Base-by-base conservation (phyloP, 2,329 filamentous ascomycete species). In the Fusarium torreyae region DNA sequence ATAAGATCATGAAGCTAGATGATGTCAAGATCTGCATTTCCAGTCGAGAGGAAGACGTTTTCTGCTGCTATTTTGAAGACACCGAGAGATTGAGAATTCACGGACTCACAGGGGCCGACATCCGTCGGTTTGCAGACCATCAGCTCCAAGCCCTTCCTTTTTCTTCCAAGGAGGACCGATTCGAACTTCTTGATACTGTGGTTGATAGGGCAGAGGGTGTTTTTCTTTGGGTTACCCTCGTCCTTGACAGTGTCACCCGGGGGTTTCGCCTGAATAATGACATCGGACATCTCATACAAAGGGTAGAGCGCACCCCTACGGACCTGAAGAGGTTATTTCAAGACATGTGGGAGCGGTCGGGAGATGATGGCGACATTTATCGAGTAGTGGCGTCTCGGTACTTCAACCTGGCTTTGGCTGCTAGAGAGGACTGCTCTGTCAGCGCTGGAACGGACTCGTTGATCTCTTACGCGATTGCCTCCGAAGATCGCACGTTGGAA, bases 1-100 rank as follows among this genome's bases (percentile, higher is more conserved):
- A 18, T 5, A 10, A 4, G 1, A 14, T 55, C 1, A 6, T 6
- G 1, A 6, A 39, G 4, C 7, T 31, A 1, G 2, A 5, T 1
- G 6, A 18, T 0, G 11, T 55, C 18, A 55, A 55, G 5, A 9
- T 39, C 1, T 55, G 52, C 11, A 15, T n/a, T 6, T 55, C 52
- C 6, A 55, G 52, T 9, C 22, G 52, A 5, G 52, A 55, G 15
- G 52, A 55, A 6, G 17, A 31, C 3, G 6, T 26, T 1, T 49
- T 55, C 3, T 15, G 2, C 7, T 1, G 1, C n/a, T 31, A 3
- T 6, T 49, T 55, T 2, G 10, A 49, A 0, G 24, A 15, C 3
- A 2, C 15, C 1, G 7, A 18, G 1, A 18, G n/a, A n/a, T 5
- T 49, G 0, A 44, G 24, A 2, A 36, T 55, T 0, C 52, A 55